Evolutionary conservation across 116 monocot species (phyloP), one percentile per base, ranked within the genome.

Genomic region (Phalaenopsis hybrid): DNA sequence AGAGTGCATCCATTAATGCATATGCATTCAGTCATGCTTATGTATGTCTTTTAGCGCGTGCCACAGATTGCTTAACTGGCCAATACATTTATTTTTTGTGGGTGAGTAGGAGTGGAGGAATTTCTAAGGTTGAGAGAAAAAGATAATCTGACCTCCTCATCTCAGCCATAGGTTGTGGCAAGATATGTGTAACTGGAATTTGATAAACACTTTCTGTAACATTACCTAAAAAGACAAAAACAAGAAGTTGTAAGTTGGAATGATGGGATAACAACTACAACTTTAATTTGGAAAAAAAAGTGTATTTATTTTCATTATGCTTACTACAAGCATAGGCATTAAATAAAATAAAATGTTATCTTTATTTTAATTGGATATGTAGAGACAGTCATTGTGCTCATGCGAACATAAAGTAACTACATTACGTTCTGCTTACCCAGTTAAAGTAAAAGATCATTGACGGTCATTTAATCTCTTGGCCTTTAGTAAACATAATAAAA

Each of bases 91-190:
- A 25, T 63, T 63, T 63, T 63, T 20, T 21, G 15, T 4, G 41
- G 4, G 45, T 44, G 45, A 20, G 4, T 18, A 0, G 12, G 15
- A 37, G 57, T 79, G 48, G 5, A 41, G 34, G 57, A 55, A 78
- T 4, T 55, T 79, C 18, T 15, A 9, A 23, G 50, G n/a, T 44
- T 18, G 18, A 65, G 25, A 55, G 65, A 69, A 43, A 57, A 46
- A 57, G 28, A 52, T 16, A 44, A 81, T 74, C 41, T 57, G 55
- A 94, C 96, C 94, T 96, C 83, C 65, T 90, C 67, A 57, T 83
- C 70, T 96, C 92, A 70, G 88, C 89, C 85, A 86, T 87, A 61
- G 96, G 96, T n/a, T 96, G 94, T 85, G 91, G 92, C 72, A 89
- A 79, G 41, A 87, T 77, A 82, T 75, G 84, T 44, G 79, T 61